These are phyloP conservation scores for Diplodia corticola DNA, from an alignment of 2,329 filamentous ascomycete genomes.

Conservation along the genomic window DNA sequence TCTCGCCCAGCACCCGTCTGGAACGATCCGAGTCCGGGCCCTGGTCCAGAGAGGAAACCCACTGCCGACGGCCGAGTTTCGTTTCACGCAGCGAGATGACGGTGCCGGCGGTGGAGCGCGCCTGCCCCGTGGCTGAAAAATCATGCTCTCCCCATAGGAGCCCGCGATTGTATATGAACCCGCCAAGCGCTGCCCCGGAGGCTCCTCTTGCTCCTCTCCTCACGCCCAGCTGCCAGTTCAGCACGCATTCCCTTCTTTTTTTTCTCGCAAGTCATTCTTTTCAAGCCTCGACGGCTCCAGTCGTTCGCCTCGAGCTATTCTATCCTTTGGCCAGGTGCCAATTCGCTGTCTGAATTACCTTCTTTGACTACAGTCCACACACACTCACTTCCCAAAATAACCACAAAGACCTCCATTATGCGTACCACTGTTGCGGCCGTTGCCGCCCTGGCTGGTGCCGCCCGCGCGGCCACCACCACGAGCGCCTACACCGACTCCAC, in stretches of 20 bases:
- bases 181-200: constrained; percentile 7
- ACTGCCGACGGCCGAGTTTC: constrained; percentile 7
- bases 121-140: constrained; percentile 7
- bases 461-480: constrained; percentile 9
- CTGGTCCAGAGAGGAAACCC: not conserved
- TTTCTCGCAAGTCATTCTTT: constrained; percentile 18
- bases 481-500: constrained; percentile 31
- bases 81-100: constrained; percentile 23
- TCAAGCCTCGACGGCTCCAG: constrained; percentile 20
- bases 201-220: not conserved
- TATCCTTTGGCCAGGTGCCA: constrained; percentile 22
- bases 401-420: not conserved
- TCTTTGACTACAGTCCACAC: not conserved
- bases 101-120: constrained; percentile 2
- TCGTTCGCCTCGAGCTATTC: constrained; percentile 20
- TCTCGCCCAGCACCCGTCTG: not conserved
- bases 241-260: constrained; percentile 15
- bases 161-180: constrained; percentile 1
- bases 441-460: constrained; percentile 16
- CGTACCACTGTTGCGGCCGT: constrained; percentile 9
- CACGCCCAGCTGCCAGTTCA: constrained; percentile 22
- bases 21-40: not conserved
- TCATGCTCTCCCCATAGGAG: constrained; percentile 18
- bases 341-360: not conserved
- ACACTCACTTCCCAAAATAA: constrained; percentile 2